Conservation (phyloP, 257 asterid species). For the Solanum clarkiae region DNA sequence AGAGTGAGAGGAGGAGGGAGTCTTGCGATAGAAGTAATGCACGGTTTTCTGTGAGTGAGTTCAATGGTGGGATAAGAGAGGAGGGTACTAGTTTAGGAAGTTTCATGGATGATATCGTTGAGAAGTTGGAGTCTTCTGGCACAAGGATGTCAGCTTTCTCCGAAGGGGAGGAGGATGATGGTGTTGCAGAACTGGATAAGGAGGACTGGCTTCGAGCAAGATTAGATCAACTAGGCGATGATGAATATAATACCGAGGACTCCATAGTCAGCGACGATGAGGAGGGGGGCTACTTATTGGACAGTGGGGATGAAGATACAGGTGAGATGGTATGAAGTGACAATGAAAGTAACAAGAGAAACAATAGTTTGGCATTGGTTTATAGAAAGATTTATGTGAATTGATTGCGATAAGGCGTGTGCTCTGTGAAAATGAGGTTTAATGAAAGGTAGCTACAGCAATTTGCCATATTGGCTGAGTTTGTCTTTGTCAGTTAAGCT, state of each 20-base stretch:
- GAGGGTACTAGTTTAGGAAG: conserved; percentile 20
- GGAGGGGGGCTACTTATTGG: conserved; percentile 29
- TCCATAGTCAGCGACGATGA: conserved; percentile 19
- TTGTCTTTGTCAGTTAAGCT: background rate
- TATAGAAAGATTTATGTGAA: background rate
- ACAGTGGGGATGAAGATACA: conserved; percentile 36
- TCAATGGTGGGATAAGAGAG: conserved; percentile 34
- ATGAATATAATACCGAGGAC: background rate
- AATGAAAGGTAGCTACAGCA: background rate
- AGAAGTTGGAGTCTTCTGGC: conserved; percentile 19
- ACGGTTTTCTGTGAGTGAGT: conserved; percentile 44
- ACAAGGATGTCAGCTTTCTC: conserved; percentile 47
- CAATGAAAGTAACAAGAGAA: background rate
- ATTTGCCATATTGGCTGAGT: background rate
- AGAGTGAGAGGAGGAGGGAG: conserved; percentile 23
- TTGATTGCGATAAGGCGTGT: background rate
- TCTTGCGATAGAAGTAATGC: conserved; percentile 16
- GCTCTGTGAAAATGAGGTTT: background rate
- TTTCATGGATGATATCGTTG: conserved; percentile 27
- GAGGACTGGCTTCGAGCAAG: conserved; percentile 15
- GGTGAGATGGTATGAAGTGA: background rate
- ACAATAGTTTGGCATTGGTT: background rate
- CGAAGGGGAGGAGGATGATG: conserved; percentile 58
- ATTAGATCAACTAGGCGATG: background rate
- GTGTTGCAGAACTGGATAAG: conserved; percentile 18